Conservation (phyloP, 1,284 basidiomycete species). For the Pseudozyma pruni region DNA sequence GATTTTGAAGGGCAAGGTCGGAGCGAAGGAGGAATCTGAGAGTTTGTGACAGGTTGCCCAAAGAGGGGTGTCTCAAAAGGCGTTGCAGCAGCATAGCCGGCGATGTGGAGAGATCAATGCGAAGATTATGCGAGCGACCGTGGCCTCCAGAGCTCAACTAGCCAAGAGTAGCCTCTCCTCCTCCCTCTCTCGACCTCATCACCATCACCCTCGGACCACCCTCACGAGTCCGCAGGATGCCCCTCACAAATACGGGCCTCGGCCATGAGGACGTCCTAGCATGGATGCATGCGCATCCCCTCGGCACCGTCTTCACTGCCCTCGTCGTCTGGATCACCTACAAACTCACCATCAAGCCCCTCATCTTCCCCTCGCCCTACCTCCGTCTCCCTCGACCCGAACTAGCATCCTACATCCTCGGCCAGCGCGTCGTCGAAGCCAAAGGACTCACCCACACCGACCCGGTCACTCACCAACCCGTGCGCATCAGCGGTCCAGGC, state of each 20-base stretch:
- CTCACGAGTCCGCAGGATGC: too few relatives aligned
- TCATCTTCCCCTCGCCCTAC: conserved; percentile 42
- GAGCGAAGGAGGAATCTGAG: neutral
- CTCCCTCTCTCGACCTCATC: neutral
- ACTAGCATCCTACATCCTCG: conserved; percentile 28
- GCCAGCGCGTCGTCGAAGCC: conserved; percentile 36
- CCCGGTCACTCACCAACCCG: neutral
- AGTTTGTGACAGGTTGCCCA: neutral
- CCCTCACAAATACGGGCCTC: neutral
- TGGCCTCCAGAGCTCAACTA: too few relatives aligned
- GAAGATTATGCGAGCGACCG: too few relatives aligned
- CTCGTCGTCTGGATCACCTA: conserved; percentile 24
- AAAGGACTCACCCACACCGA: conserved; percentile 24
- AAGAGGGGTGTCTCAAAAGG: neutral
- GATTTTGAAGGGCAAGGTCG: neutral
- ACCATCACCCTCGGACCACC: too few relatives aligned
- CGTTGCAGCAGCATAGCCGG: too few relatives aligned
- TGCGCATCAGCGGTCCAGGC: conserved; percentile 24
- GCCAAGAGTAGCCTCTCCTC: neutral
- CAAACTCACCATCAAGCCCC: conserved; percentile 39
- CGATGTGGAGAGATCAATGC: too few relatives aligned
- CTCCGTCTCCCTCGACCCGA: conserved; percentile 24
- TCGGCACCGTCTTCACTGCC: conserved; percentile 6
- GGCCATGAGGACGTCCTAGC: neutral
- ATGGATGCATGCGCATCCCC: conserved; percentile 7